Percentiles rank a stretch among this genome's conserved stretches.
phyloP scores from a whole-genome alignment of 1,284 basidiomycete genomes.

The Ganoderma lingzhi region DNA sequence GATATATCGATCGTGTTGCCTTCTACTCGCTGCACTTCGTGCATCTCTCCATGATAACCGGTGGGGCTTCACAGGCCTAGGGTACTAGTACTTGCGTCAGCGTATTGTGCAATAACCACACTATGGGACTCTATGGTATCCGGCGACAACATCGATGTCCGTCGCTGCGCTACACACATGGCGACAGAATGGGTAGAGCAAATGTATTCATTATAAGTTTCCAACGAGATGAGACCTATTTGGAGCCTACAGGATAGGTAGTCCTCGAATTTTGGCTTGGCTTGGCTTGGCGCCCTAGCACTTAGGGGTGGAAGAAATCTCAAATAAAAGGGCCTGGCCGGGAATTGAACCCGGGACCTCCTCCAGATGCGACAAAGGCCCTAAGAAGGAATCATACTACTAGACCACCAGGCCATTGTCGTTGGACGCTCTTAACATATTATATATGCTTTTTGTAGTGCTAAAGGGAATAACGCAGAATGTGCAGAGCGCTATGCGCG shows the following conservation, averaged over 20 bases:
- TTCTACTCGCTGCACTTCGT: not conserved
- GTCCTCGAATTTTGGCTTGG: not conserved
- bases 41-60: not conserved
- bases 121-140: no score
- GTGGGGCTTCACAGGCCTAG: not conserved
- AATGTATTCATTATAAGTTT: no score
- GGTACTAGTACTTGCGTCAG: not conserved
- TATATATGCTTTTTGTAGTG: not conserved
- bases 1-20: not conserved
- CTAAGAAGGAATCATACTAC: conserved; percentile 37
- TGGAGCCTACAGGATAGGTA: no score
- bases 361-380: conserved; percentile 54
- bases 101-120: not conserved
- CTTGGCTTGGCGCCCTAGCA: no score
- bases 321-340: conserved; percentile 68
- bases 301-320: not conserved
- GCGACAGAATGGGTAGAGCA: no score
- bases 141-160: not conserved
- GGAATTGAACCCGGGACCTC: conserved; percentile 90
- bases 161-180: not conserved
- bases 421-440: not conserved
- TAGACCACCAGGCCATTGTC: conserved; percentile 32
- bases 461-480: no score
- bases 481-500: conserved; percentile 18
- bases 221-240: no score